Base-by-base conservation (phyloP, 2,329 filamentous ascomycete species). In the Botrytis pseudocinerea region DNA sequence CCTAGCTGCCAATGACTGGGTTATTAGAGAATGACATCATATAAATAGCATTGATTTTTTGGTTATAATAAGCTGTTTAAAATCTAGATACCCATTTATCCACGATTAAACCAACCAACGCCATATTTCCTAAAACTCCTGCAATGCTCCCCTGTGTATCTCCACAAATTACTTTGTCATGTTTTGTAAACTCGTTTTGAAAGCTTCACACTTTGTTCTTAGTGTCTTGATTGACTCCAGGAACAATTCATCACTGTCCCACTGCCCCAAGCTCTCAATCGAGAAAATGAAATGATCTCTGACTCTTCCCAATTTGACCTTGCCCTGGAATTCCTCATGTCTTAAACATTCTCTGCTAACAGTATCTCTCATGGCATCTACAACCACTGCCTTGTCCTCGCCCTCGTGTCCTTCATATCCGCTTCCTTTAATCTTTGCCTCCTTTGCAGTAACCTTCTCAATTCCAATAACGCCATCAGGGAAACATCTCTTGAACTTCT, bases 221-320 rank as follows among this genome's bases (percentile, higher is more conserved):
- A 99, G 84, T 78, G 94, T 86, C 84, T 92, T 92, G 69, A 99
- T 88, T 42, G 93, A 91, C 84, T 98, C 94, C 73, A 99, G 83
- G 85, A 99, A 98, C 76, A 99, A 86, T 83, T 94, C 91, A 79
- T 98, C 95, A 80, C 94, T 97, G 74, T 96, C 91, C 86, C 94
- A 97, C 84, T 99, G 96, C 9, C 96, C 97, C 0, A 94, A 92
- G 85, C 95, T 98, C 86, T 99, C 96, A 51, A 99, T 88, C 71
- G 90, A 92, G 86, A 96, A 99, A 83, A 99, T 98, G 83, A 99
- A 99, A 84, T 99, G 97, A 82, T 99, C 96, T 76, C 94, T 87
- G 78, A 94, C 86, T 71, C 97, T 88, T 61, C 96, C 96, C 46
- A 99, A 89, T 86, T 94, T 95, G 76, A 99, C 96, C 86, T 98